Evolutionary conservation across 1,284 basidiomycete species (phyloP), one percentile per base, ranked within the genome.

Genomic region (Ganoderma sinense): DNA sequence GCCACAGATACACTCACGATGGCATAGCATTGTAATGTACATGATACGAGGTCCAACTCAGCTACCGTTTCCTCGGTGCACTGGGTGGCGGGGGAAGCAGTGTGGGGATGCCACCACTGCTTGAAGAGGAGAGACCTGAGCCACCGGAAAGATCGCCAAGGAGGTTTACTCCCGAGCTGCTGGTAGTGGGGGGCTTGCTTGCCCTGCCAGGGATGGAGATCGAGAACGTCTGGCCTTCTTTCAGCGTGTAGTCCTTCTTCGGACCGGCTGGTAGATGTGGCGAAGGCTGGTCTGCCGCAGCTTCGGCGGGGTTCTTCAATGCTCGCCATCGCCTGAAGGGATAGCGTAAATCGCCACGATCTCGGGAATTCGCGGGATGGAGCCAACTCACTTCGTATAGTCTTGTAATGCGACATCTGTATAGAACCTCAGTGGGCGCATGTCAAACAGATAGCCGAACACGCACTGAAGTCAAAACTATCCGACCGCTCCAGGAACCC

Each of bases 141-240:
- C 65, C 61, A 29, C 71, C 71, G 29, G 75, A 76, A 48, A 76
- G 67, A 6, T 76, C 71, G 36, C 78, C 80, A 43, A 78, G 70
- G 10, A 80, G 69, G 56, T 75, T 73, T 10, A 74, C 48, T 7
- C 65, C 67, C 14, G 71, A 45, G 11, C 66, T 48, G 43, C 66
- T 67, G 33, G 70, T 66, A n/a, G 29, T 66, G 43, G 26, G 58
- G 53, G 69, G 69, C 67, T 81, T 81, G 16, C 80, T 81, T 7
- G 75, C 62, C 43, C 79, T 87, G 10, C 96, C 96, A 10, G 97
- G 97, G 69, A 98, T 94, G 63, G 89, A 88, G 78, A 98, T 97
- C 16, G 92, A 93, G 80, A 99, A 97, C 0, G 97, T 99, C 79
- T 99, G 94, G 18, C 98, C 98, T 77, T 97, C 96, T 79, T 98